Conservation (phyloP, 1,284 basidiomycete genomes). For the Puccinia horiana region DNA sequence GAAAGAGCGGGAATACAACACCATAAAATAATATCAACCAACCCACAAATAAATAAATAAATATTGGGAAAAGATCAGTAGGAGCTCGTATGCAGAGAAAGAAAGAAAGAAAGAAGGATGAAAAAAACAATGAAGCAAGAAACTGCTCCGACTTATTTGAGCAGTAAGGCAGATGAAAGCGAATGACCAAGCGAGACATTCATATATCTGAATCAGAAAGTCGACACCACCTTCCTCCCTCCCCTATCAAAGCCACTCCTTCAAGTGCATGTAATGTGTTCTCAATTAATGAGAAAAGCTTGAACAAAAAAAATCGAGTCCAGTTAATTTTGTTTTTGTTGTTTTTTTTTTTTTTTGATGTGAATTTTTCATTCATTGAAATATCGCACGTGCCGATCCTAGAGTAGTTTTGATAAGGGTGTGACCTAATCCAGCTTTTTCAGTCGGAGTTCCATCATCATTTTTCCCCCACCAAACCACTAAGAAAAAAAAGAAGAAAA, state of each 20-base stretch:
- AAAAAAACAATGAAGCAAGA: background rate
- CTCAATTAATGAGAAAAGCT: background rate
- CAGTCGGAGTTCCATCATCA: background rate
- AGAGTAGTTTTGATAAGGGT: constrained; percentile 37
- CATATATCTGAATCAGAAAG: too few species aligned
- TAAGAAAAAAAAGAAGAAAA: background rate
- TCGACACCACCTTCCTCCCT: too few species aligned
- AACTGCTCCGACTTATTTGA: too few species aligned
- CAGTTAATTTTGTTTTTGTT: background rate
- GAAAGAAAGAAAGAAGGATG: background rate
- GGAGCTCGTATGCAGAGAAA: too few species aligned
- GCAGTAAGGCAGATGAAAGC: background rate
- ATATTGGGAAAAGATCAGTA: too few species aligned
- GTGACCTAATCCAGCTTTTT: constrained; percentile 4
- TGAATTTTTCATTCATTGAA: background rate
- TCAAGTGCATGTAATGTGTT: too few species aligned
- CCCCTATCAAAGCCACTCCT: too few species aligned
- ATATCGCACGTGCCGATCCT: constrained; percentile 26
- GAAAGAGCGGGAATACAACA: too few species aligned
- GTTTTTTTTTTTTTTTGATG: background rate
- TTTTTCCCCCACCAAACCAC: constrained; percentile 41
- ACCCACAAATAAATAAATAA: too few species aligned
- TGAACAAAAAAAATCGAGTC: background rate
- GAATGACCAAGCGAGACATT: background rate
- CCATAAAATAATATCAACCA: too few species aligned